Conservation (phyloP, 805 yeast species). For the Cyberlindnera xylosilytica region DNA sequence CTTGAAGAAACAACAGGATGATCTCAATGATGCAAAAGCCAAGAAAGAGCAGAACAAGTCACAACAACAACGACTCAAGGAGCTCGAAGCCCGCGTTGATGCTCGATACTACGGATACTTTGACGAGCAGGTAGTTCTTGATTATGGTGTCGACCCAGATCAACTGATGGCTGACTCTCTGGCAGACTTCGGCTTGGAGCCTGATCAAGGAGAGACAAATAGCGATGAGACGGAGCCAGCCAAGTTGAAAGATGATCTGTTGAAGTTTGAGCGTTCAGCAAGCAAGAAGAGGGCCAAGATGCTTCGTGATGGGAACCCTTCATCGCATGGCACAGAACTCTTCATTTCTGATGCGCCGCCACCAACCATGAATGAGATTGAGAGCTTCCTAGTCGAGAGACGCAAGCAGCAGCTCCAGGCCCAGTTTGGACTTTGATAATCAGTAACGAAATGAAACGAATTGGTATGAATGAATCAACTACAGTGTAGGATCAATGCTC, state of each 20-base stretch:
- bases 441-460: neutral
- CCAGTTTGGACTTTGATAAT: conserved; percentile 7
- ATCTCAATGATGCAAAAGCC: conserved; percentile 19
- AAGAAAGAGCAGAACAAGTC: conserved; percentile 18
- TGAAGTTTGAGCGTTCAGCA: conserved; percentile 30
- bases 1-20: conserved; percentile 33
- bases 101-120: conserved; percentile 43
- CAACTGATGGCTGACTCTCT: too few relatives aligned
- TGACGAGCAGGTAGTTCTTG: too few relatives aligned
- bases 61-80: conserved; percentile 24
- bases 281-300: conserved; percentile 22
- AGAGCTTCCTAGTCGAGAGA: conserved; percentile 18
- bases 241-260: conserved; percentile 21
- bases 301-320: conserved; percentile 3
- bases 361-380: conserved; percentile 10
- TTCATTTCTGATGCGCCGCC: conserved; percentile 9
- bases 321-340: neutral
- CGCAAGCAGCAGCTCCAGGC: conserved; percentile 16
- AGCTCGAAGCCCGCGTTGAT: conserved; percentile 28
- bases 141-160: too few relatives aligned
- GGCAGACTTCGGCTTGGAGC: too few relatives aligned
- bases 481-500: neutral
- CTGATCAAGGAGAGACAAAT: too few relatives aligned
- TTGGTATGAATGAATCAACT: neutral
- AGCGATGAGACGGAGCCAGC: too few relatives aligned